phyloP scores from a whole-genome alignment of 306 rosid species.

The Vigna trinervia region DNA sequence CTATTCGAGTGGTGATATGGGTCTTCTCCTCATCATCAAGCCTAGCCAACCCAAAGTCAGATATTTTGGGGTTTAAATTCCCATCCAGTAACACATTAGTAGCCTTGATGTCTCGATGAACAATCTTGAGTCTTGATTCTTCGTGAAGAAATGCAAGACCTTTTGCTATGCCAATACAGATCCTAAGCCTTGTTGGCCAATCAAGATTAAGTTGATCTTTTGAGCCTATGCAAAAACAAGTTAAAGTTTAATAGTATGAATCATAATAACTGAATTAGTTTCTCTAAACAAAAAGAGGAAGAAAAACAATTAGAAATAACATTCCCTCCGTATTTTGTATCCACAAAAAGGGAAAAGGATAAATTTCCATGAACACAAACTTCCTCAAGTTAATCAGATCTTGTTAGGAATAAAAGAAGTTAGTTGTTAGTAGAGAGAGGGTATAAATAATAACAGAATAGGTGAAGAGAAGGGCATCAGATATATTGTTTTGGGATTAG shows the following conservation, averaged over 20 bases:
- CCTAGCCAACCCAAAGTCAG: constrained; percentile 80
- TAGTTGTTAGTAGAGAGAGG: no score
- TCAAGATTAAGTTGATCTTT: constrained; percentile 49
- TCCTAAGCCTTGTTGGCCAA: constrained; percentile 68
- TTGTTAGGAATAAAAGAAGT: no score
- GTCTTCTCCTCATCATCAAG: constrained; percentile 65
- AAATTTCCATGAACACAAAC: neutral
- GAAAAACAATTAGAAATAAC: neutral
- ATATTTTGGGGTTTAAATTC: constrained; percentile 67
- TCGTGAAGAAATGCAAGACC: constrained; percentile 73
- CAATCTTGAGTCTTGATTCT: constrained; percentile 66
- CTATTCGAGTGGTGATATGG: constrained; percentile 65
- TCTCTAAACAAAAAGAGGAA: neutral
- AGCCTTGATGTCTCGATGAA: constrained; percentile 76
- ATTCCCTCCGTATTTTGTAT: constrained; percentile 1
- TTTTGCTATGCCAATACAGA: constrained; percentile 68
- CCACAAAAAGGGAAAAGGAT: neutral
- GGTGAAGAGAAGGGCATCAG: no score
- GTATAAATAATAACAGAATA: no score
- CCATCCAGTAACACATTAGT: constrained; percentile 61
- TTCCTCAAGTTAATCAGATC: neutral
- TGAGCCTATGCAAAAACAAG: constrained; percentile 37
- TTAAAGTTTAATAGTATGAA: constrained; percentile 11
- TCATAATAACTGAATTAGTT: neutral
- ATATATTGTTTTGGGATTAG: no score